phyloP scores from a whole-genome alignment of 805 yeast genomes.

The Starmerella apis region DNA sequence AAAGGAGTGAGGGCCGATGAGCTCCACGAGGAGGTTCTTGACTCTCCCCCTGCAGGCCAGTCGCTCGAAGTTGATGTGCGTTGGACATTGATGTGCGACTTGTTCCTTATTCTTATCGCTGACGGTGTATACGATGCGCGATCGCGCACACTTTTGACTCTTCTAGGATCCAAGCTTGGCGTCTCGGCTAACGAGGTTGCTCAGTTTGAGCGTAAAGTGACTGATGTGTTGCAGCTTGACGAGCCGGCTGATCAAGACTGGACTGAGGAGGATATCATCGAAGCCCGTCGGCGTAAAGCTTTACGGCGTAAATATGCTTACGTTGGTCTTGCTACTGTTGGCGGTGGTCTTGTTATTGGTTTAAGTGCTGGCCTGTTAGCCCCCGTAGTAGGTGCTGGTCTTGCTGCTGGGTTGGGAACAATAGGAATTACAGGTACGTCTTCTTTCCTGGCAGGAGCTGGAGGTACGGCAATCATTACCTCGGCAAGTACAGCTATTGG shows the following conservation, averaged over 20 bases:
- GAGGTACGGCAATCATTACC: slow-evolving; percentile 90
- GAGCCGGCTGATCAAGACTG: slow-evolving; percentile 68
- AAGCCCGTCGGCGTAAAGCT: slow-evolving; percentile 56
- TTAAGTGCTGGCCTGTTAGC: slow-evolving; percentile 91
- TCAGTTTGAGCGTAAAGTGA: slow-evolving; percentile 82
- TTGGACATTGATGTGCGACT: slow-evolving; percentile 90
- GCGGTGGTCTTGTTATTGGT: slow-evolving; percentile 91
- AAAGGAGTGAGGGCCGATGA: slow-evolving; percentile 9
- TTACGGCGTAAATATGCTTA: slow-evolving; percentile 63
- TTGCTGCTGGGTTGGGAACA: slow-evolving; percentile 93
- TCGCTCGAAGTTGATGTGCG: slow-evolving; percentile 58
- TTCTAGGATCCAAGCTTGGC: slow-evolving; percentile 53
- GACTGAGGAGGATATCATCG: slow-evolving; percentile 61
- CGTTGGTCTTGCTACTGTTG: slow-evolving; percentile 89
- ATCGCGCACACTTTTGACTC: slow-evolving; percentile 65
- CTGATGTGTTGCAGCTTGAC: slow-evolving; percentile 82
- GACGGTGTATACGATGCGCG: slow-evolving; percentile 85
- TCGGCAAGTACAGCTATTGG: slow-evolving; percentile 87
- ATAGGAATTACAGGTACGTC: slow-evolving; percentile 90
- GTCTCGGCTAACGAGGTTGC: slow-evolving; percentile 57
- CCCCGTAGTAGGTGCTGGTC: slow-evolving; percentile 96
- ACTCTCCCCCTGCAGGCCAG: not conserved
- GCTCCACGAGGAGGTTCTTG: slow-evolving; percentile 16
- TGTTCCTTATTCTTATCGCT: slow-evolving; percentile 66
- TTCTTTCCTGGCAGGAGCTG: slow-evolving; percentile 89